These are phyloP conservation scores for Saprolegnia diclina DNA, from an alignment of 352 stramenopile species.

Conservation along the genomic window DNA sequence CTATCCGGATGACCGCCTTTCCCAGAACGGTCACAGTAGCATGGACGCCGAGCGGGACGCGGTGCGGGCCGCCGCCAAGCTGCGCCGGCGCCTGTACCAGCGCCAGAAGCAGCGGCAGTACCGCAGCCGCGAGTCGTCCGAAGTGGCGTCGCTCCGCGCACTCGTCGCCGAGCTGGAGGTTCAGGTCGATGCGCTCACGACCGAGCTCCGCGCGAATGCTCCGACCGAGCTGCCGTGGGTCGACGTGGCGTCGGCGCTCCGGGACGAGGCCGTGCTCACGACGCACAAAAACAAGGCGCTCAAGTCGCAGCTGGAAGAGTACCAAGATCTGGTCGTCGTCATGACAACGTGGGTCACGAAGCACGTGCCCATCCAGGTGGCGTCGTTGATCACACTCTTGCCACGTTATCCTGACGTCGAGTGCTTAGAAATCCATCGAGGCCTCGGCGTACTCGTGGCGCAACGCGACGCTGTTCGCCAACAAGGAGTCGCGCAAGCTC, in stretches of 20 bases:
- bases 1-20: neutral
- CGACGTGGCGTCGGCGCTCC: neutral
- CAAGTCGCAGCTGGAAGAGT: neutral
- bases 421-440: neutral
- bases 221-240: neutral
- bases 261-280: neutral
- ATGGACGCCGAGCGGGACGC: neutral
- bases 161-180: slow-evolving; percentile 9
- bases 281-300: neutral
- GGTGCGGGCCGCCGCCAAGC: neutral
- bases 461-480: slow-evolving; percentile 13
- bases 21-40: neutral
- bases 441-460: slow-evolving; percentile 7
- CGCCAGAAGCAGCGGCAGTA: slow-evolving; percentile 11
- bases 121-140: neutral
- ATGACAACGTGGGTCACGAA: neutral
- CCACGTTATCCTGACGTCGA: neutral
- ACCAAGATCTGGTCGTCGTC: neutral
- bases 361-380: neutral
- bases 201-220: neutral
- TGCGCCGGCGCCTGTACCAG: neutral
- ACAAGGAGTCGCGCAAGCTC: slow-evolving; percentile 8
- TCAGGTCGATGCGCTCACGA: neutral
- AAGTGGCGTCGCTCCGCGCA: neutral
- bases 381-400: neutral